Base-by-base conservation (phyloP, 257 asterid species). In the Solanum clarkiae region DNA sequence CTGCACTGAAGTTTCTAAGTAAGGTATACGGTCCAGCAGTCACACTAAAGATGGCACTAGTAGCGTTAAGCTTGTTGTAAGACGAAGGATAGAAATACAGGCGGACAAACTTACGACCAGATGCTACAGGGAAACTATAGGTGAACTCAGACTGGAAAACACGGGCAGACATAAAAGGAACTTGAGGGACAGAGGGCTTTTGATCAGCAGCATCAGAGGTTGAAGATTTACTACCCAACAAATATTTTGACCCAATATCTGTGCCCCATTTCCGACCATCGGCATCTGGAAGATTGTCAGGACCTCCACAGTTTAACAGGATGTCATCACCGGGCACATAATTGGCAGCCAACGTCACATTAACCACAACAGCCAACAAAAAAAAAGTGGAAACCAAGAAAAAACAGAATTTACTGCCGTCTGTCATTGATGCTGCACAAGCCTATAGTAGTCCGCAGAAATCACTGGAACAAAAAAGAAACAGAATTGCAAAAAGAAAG, bases 161-260 rank as follows among this genome's bases (percentile, higher is more conserved):
- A 13, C 99, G 94, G 44, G 98, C 98, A 3, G 95, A 88, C 98
- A 96, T 93, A 86, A 87, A 96, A 69, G 99, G 99, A 56, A 93
- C 94, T 56, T 86, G 86, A 4, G 98, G 95, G 24, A 96, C 98
- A 5, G 96, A 92, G 13, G 99, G 96, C 83, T 90, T 92, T 84
- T 96, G 99, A 60, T 72, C 74, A 16, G 93, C 55, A 47, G 99
- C 98, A 8, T 91, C 17, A 81, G 93, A 36, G 42, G 6, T 36
- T 36, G 42, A 36, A 36, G 42, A 36, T 6, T 36, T 36, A 36
- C 42, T 36, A 88, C 94, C 84, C 62, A 84, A 84, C 16, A 92
- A 90, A 80, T 93, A 94, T 91, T 77, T 93, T 17, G 98, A 96
- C 66, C 93, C 94, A 40, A 91, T 90, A 83, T 96, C 99, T 0